A percentile compares a stretch with the other conserved stretches of the same genome.
phyloP scores from a whole-genome alignment of 2,329 filamentous ascomycete genomes.

The Venturia pyrina region DNA sequence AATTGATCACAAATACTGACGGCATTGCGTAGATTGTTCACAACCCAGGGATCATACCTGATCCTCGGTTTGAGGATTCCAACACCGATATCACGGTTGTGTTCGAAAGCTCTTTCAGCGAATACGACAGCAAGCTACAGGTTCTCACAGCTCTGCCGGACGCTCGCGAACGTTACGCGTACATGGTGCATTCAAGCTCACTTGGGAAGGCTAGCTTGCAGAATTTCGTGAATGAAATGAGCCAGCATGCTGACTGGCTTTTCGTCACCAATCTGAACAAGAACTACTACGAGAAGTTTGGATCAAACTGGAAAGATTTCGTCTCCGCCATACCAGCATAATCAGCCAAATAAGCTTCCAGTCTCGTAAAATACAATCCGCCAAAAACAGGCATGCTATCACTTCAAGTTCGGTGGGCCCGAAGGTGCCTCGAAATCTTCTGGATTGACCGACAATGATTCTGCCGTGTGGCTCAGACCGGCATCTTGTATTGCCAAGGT shows the following conservation, averaged over 20 bases:
- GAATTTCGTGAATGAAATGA: neutral
- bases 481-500: neutral
- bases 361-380: neutral
- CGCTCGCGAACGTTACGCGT: neutral
- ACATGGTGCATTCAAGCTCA: neutral
- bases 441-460: neutral
- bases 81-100: constrained; percentile 7
- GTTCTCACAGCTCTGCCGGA: neutral
- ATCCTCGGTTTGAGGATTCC: neutral
- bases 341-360: neutral
- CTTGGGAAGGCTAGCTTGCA: neutral
- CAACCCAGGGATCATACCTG: neutral
- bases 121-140: neutral
- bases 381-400: neutral
- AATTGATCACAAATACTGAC: neutral
- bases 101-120: constrained; percentile 2
- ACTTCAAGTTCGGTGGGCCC: neutral
- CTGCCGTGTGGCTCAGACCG: neutral
- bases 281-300: constrained; percentile 4
- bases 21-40: neutral
- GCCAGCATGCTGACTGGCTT: neutral
- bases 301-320: neutral
- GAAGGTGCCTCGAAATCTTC: neutral
- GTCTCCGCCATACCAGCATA: neutral
- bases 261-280: neutral